These are phyloP conservation scores for Flammula alnicola DNA, from an alignment of 1,284 basidiomycete genomes.

Conservation along the genomic window DNA sequence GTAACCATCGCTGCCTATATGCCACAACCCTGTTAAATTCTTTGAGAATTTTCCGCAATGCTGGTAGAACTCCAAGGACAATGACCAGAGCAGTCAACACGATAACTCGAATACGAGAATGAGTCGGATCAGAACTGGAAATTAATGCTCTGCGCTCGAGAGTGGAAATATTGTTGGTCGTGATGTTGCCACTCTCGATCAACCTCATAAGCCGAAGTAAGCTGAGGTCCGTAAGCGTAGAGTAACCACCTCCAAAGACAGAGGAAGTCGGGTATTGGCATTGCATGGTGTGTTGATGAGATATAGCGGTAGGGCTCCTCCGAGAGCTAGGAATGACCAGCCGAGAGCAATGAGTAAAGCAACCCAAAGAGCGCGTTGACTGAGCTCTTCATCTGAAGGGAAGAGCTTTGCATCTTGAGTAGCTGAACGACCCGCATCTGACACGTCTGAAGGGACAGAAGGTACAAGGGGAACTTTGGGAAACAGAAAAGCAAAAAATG, in stretches of 20 bases:
- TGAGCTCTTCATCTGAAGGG: constrained; percentile 74
- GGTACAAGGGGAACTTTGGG: constrained; percentile 73
- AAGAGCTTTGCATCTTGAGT: constrained; percentile 58
- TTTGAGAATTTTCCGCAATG: constrained; percentile 65
- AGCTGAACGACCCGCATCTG: constrained; percentile 54
- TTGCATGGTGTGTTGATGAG: constrained; percentile 72
- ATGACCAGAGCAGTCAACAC: constrained; percentile 66
- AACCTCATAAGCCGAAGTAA: constrained; percentile 70
- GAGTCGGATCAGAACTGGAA: constrained; percentile 47
- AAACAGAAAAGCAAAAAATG: constrained; percentile 68
- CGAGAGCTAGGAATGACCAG: constrained; percentile 70
- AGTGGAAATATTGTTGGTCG: constrained; percentile 35
- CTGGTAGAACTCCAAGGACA: constrained; percentile 64
- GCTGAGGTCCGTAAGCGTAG: constrained; percentile 75
- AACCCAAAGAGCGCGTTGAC: constrained; percentile 68
- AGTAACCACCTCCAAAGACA: constrained; percentile 61
- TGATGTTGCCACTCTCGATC: constrained; percentile 53
- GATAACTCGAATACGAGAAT: constrained; percentile 64
- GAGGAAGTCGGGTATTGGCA: constrained; percentile 51
- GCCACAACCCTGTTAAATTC: constrained; percentile 63
- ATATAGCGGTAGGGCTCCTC: constrained; percentile 72
- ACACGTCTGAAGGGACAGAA: constrained; percentile 55
- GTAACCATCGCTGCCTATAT: constrained; percentile 63
- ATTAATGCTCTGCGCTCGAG: constrained; percentile 39
- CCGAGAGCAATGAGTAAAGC: constrained; percentile 64